Conservation (phyloP, 495 filamentous ascomycete genomes). For the Hypoxylon lienhwacheense region DNA sequence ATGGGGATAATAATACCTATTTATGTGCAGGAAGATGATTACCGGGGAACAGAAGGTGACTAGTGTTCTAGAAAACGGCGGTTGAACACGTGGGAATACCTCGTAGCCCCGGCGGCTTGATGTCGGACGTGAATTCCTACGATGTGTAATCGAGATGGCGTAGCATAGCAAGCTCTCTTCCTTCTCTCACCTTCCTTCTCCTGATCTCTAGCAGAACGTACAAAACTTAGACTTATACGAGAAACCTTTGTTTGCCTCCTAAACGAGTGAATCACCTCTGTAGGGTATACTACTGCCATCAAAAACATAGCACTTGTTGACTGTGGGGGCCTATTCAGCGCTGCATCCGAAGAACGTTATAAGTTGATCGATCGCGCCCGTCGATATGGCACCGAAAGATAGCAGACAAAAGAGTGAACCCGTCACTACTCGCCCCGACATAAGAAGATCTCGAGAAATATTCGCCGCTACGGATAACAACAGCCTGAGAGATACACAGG, state of each 20-base stretch:
- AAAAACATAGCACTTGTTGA: constrained; percentile 10
- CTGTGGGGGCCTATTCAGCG: constrained; percentile 12
- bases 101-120: constrained; percentile 16
- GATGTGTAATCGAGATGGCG: constrained; percentile 17
- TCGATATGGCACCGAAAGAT: constrained; percentile 20
- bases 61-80: constrained; percentile 7
- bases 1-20: constrained; percentile 19
- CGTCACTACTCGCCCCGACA: constrained; percentile 2
- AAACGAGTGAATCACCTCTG: constrained; percentile 2
- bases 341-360: constrained; percentile 6
- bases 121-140: constrained; percentile 21
- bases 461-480: constrained; percentile 1
- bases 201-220: constrained; percentile 8
- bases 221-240: constrained; percentile 8
- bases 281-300: constrained; percentile 2
- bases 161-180: constrained; percentile 18
- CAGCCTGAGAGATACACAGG: not conserved
- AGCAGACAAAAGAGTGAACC: constrained; percentile 2
- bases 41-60: not conserved
- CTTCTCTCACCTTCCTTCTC: constrained; percentile 18
- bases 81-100: constrained; percentile 8
- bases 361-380: constrained; percentile 11
- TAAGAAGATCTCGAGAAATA: constrained; percentile 2
- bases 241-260: constrained; percentile 1
- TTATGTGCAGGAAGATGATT: constrained; percentile 21